These are phyloP conservation scores for Elongisporangium undulatum DNA, from an alignment of 352 stramenopile genomes.

Conservation along the genomic window DNA sequence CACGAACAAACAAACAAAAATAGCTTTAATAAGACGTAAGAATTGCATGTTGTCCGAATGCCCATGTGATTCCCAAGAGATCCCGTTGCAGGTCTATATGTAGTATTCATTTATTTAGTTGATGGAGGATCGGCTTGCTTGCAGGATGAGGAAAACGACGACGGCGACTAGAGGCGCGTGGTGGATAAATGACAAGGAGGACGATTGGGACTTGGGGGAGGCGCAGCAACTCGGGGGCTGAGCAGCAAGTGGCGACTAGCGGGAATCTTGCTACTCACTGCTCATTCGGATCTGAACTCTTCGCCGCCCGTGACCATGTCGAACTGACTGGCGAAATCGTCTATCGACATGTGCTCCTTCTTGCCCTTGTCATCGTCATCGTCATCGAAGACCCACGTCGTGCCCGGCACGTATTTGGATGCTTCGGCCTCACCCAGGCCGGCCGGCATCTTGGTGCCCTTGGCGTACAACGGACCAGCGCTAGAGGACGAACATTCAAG, in stretches of 20 bases:
- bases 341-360: conserved; percentile 71
- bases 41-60: too few species aligned
- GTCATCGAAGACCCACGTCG: conserved; percentile 88
- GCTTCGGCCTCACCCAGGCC: conserved; percentile 50
- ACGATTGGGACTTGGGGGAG: too few species aligned
- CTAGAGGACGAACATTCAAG: conserved; percentile 13
- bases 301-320: conserved; percentile 83
- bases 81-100: too few species aligned
- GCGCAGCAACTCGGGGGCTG: too few species aligned
- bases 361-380: conserved; percentile 55
- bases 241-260: too few species aligned
- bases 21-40: neutral
- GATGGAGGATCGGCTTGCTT: too few species aligned
- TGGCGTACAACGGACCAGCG: conserved; percentile 77
- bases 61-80: too few species aligned
- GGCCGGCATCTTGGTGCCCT: conserved; percentile 66
- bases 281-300: conserved; percentile 81
- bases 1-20: conserved; percentile 2
- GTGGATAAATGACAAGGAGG: too few species aligned
- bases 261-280: neutral
- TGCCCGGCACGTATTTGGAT: conserved; percentile 85
- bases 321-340: conserved; percentile 87
- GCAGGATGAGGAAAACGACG: too few species aligned
- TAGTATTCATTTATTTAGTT: too few species aligned
- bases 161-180: too few species aligned